phyloP scores from a whole-genome alignment of 2,329 filamentous ascomycete species.

The Calonectria henricotiae region DNA sequence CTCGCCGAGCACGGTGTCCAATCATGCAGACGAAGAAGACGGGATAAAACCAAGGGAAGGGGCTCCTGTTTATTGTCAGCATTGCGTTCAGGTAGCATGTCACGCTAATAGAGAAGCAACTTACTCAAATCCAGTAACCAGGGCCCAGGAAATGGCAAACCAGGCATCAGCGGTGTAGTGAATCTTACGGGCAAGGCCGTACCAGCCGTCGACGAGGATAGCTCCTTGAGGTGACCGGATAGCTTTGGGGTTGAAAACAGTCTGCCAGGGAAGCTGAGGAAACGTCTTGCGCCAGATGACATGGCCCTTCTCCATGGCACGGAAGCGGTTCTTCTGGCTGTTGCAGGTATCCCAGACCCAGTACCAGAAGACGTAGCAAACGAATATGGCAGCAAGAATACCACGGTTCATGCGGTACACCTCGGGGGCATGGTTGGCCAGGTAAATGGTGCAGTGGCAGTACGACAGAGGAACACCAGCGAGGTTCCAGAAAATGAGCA shows the following conservation, averaged over 20 bases:
- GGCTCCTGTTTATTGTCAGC: conserved; percentile 65
- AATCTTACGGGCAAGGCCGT: conserved; percentile 79
- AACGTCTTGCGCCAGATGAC: conserved; percentile 83
- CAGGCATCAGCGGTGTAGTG: conserved; percentile 68
- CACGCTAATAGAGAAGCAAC: conserved; percentile 20
- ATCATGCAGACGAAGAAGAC: conserved; percentile 89
- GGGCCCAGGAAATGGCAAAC: conserved; percentile 68
- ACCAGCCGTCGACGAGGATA: conserved; percentile 90
- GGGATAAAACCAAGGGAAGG: conserved; percentile 94
- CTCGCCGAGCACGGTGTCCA: conserved; percentile 81
- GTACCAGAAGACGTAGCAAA: conserved; percentile 86
- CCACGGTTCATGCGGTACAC: conserved; percentile 84
- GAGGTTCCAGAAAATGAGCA: conserved; percentile 98
- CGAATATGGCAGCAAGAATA: conserved; percentile 76
- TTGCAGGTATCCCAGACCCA: conserved; percentile 95
- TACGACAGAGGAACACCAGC: conserved; percentile 92
- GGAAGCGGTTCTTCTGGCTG: conserved; percentile 94
- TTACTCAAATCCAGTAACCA: conserved; percentile 67
- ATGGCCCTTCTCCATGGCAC: conserved; percentile 83
- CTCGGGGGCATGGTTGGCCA: conserved; percentile 86
- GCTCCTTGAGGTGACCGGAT: conserved; percentile 82
- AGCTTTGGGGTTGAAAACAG: conserved; percentile 83
- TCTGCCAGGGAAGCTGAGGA: conserved; percentile 92
- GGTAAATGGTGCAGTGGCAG: conserved; percentile 93
- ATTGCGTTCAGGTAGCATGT: not conserved